These are phyloP conservation scores for Clarireedia monteithiana DNA, from an alignment of 2,329 filamentous ascomycete genomes.

Conservation along the genomic window DNA sequence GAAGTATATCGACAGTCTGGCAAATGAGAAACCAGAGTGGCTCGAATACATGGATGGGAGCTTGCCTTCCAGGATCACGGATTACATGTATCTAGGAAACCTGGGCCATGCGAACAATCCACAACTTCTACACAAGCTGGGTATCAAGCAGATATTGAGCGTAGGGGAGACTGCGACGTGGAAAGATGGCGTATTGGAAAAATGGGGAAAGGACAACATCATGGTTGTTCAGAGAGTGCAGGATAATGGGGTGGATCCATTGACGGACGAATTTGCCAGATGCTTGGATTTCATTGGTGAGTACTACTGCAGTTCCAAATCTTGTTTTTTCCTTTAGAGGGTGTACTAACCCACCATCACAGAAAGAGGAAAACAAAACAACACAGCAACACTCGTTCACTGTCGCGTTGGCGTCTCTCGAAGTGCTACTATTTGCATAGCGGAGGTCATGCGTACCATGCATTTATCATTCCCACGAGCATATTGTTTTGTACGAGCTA, in stretches of 20 bases:
- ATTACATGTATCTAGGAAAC: constrained; percentile 96
- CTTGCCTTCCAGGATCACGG: constrained; percentile 77
- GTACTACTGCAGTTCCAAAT: constrained; percentile 28
- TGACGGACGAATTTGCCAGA: constrained; percentile 76
- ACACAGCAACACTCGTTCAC: constrained; percentile 85
- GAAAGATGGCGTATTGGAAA: constrained; percentile 60
- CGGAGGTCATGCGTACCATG: constrained; percentile 87
- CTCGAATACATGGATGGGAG: constrained; percentile 79
- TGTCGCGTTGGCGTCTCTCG: constrained; percentile 93
- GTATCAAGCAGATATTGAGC: constrained; percentile 81
- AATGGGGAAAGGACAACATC: constrained; percentile 72
- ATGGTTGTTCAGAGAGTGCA: constrained; percentile 80
- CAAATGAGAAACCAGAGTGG: constrained; percentile 65
- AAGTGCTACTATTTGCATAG: constrained; percentile 95
- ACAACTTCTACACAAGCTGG: constrained; percentile 67
- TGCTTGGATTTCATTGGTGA: constrained; percentile 90
- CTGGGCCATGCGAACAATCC: constrained; percentile 91
- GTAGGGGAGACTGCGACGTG: constrained; percentile 85
- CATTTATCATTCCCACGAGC: constrained; percentile 80
- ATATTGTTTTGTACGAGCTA: constrained; percentile 92
- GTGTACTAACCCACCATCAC: constrained; percentile 12
- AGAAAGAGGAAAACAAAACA: constrained; percentile 73
- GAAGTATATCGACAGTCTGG: constrained; percentile 44
- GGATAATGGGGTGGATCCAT: constrained; percentile 91
- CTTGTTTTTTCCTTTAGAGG: too few species aligned